phyloP scores from a whole-genome alignment of 1,139 yeast genomes.

The Pichia inconspicua region DNA sequence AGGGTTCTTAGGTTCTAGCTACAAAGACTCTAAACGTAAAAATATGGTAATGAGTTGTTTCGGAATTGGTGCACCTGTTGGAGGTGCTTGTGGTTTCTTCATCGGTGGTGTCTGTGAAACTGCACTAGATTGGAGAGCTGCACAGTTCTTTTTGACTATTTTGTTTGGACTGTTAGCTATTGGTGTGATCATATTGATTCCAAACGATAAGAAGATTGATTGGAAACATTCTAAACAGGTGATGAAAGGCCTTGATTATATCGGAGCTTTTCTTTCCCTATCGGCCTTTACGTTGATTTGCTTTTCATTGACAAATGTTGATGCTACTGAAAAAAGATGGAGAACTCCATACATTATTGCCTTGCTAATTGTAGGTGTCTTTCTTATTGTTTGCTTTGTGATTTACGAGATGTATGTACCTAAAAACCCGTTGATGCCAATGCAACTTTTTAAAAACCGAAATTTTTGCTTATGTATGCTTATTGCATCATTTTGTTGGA shows the following conservation, averaged over 20 bases:
- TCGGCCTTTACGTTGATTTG: slow-evolving; percentile 34
- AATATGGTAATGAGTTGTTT: slow-evolving; percentile 37
- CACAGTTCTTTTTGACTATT: slow-evolving; percentile 34
- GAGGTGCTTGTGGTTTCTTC: slow-evolving; percentile 34
- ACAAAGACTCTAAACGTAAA: slow-evolving; percentile 32
- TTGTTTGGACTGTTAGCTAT: slow-evolving; percentile 28
- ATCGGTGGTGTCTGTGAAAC: slow-evolving; percentile 36
- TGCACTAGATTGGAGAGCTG: slow-evolving; percentile 34
- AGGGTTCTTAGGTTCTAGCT: slow-evolving; percentile 36
- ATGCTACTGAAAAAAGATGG: slow-evolving; percentile 36
- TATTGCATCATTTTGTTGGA: slow-evolving; percentile 32
- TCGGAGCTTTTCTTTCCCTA: slow-evolving; percentile 33
- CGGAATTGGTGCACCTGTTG: slow-evolving; percentile 40
- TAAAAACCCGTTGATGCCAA: slow-evolving; percentile 38
- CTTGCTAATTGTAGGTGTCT: slow-evolving; percentile 33
- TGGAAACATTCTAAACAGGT: slow-evolving; percentile 21
- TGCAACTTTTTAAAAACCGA: slow-evolving; percentile 32
- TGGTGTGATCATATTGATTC: slow-evolving; percentile 27
- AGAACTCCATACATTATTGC: slow-evolving; percentile 38
- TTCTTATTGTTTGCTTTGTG: slow-evolving; percentile 29
- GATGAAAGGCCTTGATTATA: slow-evolving; percentile 30
- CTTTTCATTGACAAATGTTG: slow-evolving; percentile 37
- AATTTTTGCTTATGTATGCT: slow-evolving; percentile 34
- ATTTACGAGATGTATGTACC: slow-evolving; percentile 34
- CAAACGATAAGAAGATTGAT: slow-evolving; percentile 26